phyloP scores from a whole-genome alignment of 2,329 filamentous ascomycete species.

The Stachybotrys echinatus region DNA sequence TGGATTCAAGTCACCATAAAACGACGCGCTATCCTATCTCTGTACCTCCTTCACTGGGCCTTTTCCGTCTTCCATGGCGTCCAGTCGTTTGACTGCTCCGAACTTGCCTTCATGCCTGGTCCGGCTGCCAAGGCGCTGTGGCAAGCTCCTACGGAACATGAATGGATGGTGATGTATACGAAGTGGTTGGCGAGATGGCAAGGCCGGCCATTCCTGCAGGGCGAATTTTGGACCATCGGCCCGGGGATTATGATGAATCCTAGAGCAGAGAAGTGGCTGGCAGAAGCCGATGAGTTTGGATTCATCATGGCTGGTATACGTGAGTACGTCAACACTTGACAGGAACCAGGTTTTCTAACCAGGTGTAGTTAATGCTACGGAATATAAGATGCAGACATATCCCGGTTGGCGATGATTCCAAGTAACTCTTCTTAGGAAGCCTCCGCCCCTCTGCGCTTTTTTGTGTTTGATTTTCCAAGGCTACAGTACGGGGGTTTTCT shows the following conservation, averaged over 20 bases:
- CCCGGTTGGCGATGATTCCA: background rate
- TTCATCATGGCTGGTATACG: constrained; percentile 1
- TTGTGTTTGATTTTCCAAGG: too few relatives aligned
- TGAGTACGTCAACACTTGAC: background rate
- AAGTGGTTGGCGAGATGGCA: background rate
- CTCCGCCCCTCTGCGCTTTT: too few relatives aligned
- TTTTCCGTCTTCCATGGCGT: background rate
- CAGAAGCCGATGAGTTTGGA: constrained; percentile 1
- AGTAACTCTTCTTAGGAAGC: background rate
- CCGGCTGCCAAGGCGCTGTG: constrained; percentile 1
- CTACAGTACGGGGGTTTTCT: too few relatives aligned
- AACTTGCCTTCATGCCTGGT: background rate
- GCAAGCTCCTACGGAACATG: background rate
- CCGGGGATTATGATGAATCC: background rate
- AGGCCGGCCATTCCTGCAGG: background rate
- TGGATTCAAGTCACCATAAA: background rate
- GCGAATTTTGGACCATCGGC: background rate
- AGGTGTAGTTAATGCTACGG: background rate
- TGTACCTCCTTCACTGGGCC: background rate
- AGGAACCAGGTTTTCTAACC: background rate
- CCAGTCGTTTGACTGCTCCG: background rate
- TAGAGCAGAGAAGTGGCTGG: background rate
- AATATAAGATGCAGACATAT: background rate
- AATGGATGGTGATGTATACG: background rate
- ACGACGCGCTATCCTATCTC: background rate